These are phyloP conservation scores for Eucalyptus erythrocorys DNA, from an alignment of 345 rosid species.

Conservation along the genomic window DNA sequence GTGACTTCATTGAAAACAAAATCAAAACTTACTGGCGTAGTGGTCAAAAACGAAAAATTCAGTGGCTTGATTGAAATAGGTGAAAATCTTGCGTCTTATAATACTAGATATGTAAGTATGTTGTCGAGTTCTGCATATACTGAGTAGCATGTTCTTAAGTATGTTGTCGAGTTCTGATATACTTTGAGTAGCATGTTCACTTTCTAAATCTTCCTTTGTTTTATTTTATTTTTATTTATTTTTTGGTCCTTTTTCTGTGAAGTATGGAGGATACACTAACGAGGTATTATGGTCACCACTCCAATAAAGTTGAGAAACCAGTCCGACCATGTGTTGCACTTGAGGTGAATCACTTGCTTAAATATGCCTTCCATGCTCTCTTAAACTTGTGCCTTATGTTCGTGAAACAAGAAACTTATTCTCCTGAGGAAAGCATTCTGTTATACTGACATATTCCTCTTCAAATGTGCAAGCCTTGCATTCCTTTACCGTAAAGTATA, in stretches of 20 bases:
- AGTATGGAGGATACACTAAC: background rate
- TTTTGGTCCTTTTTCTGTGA: background rate
- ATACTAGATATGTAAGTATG: no score
- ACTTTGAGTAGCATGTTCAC: no score
- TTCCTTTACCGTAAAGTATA: background rate
- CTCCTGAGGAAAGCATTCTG: background rate
- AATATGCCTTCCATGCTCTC: background rate
- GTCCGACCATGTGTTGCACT: background rate
- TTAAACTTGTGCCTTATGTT: background rate
- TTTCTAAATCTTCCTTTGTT: background rate
- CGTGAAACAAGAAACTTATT: background rate
- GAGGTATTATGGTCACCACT: background rate
- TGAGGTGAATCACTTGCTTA: background rate
- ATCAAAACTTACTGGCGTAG: background rate
- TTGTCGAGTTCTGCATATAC: no score
- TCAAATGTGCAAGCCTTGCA: background rate
- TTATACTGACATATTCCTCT: background rate
- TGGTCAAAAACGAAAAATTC: background rate
- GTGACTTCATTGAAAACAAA: background rate
- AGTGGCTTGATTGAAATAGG: background rate
- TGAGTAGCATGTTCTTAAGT: no score
- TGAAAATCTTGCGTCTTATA: no score
- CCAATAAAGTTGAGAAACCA: background rate
- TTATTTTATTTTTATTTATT: background rate
- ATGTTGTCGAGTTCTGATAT: no score